Evolutionary conservation across 805 yeast species (phyloP), one percentile per base, ranked within the genome.

Genomic region (Barnettozyma wickerhamii): DNA sequence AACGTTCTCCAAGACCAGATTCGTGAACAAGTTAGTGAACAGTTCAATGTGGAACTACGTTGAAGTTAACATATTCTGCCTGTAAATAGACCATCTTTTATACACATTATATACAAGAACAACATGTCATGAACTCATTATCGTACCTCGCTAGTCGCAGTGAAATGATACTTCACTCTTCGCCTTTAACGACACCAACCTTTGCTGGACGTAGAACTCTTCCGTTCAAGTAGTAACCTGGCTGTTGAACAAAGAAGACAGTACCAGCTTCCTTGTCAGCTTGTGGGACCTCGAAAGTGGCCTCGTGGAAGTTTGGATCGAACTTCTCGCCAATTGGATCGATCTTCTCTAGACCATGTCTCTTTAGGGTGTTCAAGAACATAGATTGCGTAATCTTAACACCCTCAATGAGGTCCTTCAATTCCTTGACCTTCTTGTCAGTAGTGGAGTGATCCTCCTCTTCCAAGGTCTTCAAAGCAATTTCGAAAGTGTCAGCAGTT

Each of bases 1-100:
- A 91, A 91, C 56, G 68, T 55, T 1, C 65, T 88, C 35, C 95
- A 93, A 57, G 74, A 74, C 2, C 59, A 66, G 30, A 85, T 91
- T 19, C 78, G 86, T 47, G 51, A 59, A 1, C 74, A 72, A n/a
- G 68, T 93, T 49, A 66, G 63, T 15, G 57, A 67, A 6, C 65
- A 59, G 33, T 82, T 72, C 53, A 66, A 69, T 3, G 80, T 89
- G 7, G 80, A 77, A 49, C 62, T 89, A 45, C 75, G 79, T 47
- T 70, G 46, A 49, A 14, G 19, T 10, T 17, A 14, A 26, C 24
- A 17, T 15, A 4, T 5, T 7, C 12, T 13, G 30, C 38, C 24
- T 31, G 36, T 31, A 31, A 26, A 31, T 32, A 37, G 36, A 14
- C 36, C 6, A 10, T 21, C 9, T 9, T 23, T 18, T 14, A 21